These are phyloP conservation scores for Trametes sanguinea DNA, from an alignment of 768 basidiomycete species.

Conservation along the genomic window DNA sequence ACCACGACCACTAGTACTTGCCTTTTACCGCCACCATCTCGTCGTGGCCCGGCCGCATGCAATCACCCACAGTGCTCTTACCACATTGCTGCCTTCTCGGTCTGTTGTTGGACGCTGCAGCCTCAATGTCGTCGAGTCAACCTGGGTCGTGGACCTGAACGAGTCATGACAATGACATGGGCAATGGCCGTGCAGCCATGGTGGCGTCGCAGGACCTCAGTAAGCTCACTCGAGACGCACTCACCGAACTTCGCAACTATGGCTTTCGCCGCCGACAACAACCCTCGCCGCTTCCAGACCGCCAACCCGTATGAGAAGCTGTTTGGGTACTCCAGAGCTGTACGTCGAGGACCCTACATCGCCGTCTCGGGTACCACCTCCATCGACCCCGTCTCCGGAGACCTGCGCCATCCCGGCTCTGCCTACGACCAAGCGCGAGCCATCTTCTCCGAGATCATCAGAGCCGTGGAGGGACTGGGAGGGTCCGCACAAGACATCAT, in stretches of 20 bases:
- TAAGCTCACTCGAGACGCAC: neutral
- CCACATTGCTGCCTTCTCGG: neutral
- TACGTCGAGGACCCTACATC: conserved; percentile 53
- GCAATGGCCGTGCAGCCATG: neutral
- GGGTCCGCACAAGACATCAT: conserved; percentile 47
- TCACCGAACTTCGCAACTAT: neutral
- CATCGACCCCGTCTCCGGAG: conserved; percentile 42
- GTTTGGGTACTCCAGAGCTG: conserved; percentile 55
- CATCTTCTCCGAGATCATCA: conserved; percentile 48
- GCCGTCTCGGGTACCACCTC: conserved; percentile 57
- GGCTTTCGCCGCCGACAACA: neutral
- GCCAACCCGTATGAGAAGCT: conserved; percentile 51
- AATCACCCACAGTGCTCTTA: neutral
- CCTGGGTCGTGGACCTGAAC: neutral
- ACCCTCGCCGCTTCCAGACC: conserved; percentile 33
- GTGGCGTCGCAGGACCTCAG: neutral
- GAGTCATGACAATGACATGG: conserved; percentile 2
- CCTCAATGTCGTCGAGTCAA: neutral
- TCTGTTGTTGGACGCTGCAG: neutral
- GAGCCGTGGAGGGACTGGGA: conserved; percentile 45
- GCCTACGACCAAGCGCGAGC: conserved; percentile 47
- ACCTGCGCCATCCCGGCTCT: conserved; percentile 44
- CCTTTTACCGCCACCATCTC: conserved; percentile 10
- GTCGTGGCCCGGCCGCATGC: neutral
- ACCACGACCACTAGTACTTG: neutral